Evolutionary conservation across 148 eudicot species (phyloP).

Genomic region (Drosera capensis): DNA sequence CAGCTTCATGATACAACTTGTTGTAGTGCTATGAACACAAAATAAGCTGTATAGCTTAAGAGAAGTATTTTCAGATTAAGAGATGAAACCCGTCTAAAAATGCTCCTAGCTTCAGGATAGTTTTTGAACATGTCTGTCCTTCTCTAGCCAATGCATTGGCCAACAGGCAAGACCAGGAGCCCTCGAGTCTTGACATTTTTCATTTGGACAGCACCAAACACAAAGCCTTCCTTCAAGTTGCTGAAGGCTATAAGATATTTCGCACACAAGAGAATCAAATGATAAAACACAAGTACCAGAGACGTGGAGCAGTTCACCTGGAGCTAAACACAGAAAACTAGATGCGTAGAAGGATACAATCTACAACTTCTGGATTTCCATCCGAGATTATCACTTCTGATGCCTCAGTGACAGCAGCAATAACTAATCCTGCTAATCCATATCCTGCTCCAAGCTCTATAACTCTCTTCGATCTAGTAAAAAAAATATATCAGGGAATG

Average conservation of each 20-base stretch:
- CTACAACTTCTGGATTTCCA: constrained; percentile 93
- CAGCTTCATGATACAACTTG: not conserved
- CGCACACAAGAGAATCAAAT: not conserved
- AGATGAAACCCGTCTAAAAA: too few species aligned
- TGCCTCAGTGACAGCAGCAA: constrained; percentile 62
- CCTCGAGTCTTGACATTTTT: too few species aligned
- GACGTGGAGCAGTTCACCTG: not conserved
- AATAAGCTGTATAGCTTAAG: too few species aligned
- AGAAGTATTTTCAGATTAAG: too few species aligned
- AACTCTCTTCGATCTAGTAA: constrained; percentile 45
- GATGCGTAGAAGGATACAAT: constrained; percentile 63
- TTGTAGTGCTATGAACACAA: too few species aligned
- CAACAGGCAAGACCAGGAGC: too few species aligned
- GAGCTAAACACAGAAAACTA: not conserved
- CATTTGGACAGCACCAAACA: too few species aligned
- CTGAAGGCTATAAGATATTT: too few species aligned
- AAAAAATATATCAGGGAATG: not conserved
- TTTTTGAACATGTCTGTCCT: too few species aligned
- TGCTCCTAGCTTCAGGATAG: too few species aligned
- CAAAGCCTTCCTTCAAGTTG: too few species aligned
- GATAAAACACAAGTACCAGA: not conserved
- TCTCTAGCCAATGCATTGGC: too few species aligned
- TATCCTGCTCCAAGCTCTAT: constrained; percentile 90
- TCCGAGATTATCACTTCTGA: constrained; percentile 74
- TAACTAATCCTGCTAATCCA: constrained; percentile 77